Evolutionary conservation across 768 basidiomycete genomes (phyloP).

Genomic region (Tricholoma bakamatsutake): DNA sequence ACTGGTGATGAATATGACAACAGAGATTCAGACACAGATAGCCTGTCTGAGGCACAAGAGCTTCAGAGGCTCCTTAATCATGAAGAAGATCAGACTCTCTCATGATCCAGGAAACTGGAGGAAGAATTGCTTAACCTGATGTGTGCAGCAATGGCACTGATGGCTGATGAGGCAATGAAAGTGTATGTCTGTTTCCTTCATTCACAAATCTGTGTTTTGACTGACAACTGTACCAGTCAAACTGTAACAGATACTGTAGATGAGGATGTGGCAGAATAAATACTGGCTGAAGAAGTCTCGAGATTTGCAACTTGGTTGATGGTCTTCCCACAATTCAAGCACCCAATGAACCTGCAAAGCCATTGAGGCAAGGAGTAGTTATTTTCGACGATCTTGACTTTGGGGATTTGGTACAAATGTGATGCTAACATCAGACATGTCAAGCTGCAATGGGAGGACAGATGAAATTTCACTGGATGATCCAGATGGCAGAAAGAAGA

Average conservation of each 20-base stretch:
- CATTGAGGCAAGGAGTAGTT: too few species aligned
- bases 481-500: too few species aligned
- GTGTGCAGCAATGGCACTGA: constrained; percentile 5
- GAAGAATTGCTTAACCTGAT: neutral
- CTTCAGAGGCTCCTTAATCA: neutral
- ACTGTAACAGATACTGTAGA: neutral
- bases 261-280: neutral
- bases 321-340: too few species aligned
- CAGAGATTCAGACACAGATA: neutral
- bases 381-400: too few species aligned
- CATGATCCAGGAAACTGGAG: neutral
- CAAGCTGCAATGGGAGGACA: too few species aligned
- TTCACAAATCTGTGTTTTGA: neutral
- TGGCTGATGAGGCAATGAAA: neutral
- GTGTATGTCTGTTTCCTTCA: neutral
- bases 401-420: too few species aligned
- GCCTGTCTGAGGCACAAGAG: neutral
- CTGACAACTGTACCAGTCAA: neutral
- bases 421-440: too few species aligned
- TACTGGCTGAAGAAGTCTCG: too few species aligned
- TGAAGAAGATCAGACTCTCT: neutral
- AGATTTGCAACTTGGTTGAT: too few species aligned
- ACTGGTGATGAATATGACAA: neutral
- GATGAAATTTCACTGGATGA: too few species aligned
- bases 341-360: neutral